Evolutionary conservation across 805 yeast genomes (phyloP), one percentile per base, ranked within the genome.

Genomic region (Gaillardinia entomophila): DNA sequence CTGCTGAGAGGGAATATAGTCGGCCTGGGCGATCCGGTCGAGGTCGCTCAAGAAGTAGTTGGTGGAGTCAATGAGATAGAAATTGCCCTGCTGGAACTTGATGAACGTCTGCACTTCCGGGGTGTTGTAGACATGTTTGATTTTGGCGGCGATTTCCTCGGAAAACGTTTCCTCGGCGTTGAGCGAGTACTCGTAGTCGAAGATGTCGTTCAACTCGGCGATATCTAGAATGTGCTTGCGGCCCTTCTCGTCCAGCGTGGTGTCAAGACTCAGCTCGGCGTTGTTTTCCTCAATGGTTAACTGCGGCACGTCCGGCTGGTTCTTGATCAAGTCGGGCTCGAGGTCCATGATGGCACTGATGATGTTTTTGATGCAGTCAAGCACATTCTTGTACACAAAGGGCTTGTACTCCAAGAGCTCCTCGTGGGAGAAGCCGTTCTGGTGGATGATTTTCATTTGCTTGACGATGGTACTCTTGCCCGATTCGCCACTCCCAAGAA

Each of bases 1-100:
- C 24, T 79, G 75, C 17, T 76, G 80, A 13, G 73, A 71, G 1
- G 96, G 97, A 12, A 77, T 49, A 54, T 84, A 89, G 38, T 71
- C 70, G 2, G 71, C 66, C 5, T 61, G 50, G 3, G 79, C 60
- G 25, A 89, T 79, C 39, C 90, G 64, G 18, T 68, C 70, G 28
- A 86, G 52, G 44, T 80, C 77, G 13, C 78, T 72, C 45, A 88
- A 71, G 54, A 88, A 87, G 52, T 84, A 84, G 38, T 67, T 67
- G 2, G 96, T 87, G 3, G 95, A 84, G 53, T 89, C 97, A 73
- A 86, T 75, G 27, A 89, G 62, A 53, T 88, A 86, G 48, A 88
- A 87, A 32, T 79, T 76, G 24, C 80, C 77, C 41, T 79, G 74
- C 42, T 79, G 76, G 32, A 64, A 68, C 41, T 72, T 71, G 17